Evolutionary conservation across 345 rosid genomes (phyloP).

Genomic region (Kernera saxatilis): DNA sequence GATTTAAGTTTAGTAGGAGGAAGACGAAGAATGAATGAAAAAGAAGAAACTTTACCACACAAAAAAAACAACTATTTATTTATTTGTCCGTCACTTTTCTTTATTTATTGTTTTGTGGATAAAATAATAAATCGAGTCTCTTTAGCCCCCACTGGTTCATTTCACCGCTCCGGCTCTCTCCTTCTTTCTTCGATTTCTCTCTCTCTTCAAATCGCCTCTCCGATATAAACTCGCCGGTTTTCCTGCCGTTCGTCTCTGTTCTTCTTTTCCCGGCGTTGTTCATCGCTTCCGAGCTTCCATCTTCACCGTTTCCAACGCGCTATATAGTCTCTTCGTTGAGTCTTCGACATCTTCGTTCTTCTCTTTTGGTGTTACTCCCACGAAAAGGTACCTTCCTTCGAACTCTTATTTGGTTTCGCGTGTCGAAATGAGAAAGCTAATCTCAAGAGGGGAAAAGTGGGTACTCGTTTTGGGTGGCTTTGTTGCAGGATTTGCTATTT

Average conservation of each 20-base stretch:
- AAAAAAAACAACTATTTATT: background rate
- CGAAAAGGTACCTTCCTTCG: conserved; percentile 4
- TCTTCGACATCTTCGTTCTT: background rate
- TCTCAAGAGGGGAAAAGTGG: background rate
- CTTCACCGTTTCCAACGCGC: background rate
- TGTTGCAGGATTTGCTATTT: conserved; percentile 7
- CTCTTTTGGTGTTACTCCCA: background rate
- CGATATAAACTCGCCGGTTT: background rate
- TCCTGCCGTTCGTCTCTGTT: background rate
- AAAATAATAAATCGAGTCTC: conserved; percentile 5
- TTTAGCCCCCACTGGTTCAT: conserved; percentile 1
- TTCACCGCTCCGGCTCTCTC: background rate
- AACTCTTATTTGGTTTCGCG: background rate
- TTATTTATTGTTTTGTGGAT: background rate
- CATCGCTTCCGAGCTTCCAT: background rate
- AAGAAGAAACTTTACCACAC: background rate
- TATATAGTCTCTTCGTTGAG: background rate
- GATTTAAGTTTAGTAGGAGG: conserved; percentile 4
- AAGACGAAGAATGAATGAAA: conserved; percentile 4
- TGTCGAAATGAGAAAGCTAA: background rate
- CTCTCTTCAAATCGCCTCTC: background rate
- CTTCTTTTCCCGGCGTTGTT: background rate
- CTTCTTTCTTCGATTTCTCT: conserved; percentile 1
- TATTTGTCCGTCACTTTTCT: conserved; percentile 7
- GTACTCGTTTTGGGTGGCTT: background rate